Base-by-base conservation (phyloP, 129 eudicot genomes). In the Rutidosis leptorrhynchoides region DNA sequence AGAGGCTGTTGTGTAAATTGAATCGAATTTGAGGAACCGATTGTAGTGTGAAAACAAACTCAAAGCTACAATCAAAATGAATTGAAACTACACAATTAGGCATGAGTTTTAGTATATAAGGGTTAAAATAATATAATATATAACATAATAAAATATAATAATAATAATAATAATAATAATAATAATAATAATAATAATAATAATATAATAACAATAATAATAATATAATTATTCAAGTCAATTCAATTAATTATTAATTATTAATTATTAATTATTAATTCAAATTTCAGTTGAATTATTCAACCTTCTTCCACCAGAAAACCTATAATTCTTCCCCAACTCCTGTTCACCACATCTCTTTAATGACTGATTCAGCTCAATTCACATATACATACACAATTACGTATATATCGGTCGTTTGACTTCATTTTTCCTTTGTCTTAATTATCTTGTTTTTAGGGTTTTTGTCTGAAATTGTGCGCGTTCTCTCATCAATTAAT, bases 251-350 rank as follows among this genome's bases (percentile, higher is more conserved):
- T 58, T 27, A 19, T n/a, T n/a, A 26, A 10, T 4, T 30, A 17
- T 35, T 62, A 51, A 6, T n/a, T n/a, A 17, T 49, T 1, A 20
- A n/a, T 60, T 19, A 30, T 6, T 26, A 60, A 29, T 32, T 42
- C 62, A 22, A 20, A n/a, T n/a, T n/a, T n/a, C n/a, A n/a, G n/a
- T 63, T 32, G 62, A 67, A 67, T 58, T 16, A 30, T 67, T 67
- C 74, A 58, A 65, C 66, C 29, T 55, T 6, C 20, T 49, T 48
- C 45, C 35, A 69, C 52, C 67, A 26, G 24, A 23, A 27, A 67
- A 74, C 74, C 79, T 75, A 49, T 33, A 68, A 60, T 51, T 51
- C 69, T 45, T 75, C 69, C 62, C 72, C 65, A 57, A 54, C 23
- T 56, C 49, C 71, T 43, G 4, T 8, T 62, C 67, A 28, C 7